These are phyloP conservation scores for Xerophyta viscosa DNA, from an alignment of 106 monocot species.

Conservation along the genomic window DNA sequence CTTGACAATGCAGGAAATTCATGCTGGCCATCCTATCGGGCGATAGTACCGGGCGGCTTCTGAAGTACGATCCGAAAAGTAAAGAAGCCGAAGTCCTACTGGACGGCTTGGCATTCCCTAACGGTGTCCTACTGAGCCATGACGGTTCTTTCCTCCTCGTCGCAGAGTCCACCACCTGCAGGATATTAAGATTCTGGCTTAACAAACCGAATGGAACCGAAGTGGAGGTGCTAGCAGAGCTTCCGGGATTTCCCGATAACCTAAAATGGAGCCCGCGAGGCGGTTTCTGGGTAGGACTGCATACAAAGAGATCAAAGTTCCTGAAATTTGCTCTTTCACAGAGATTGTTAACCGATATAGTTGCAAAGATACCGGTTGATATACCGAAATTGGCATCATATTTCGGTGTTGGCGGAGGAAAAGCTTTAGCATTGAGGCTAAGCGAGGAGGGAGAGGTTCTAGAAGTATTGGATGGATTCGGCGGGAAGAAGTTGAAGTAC, in stretches of 20 bases:
- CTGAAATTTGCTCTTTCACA: constrained; percentile 14
- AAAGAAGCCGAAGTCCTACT: constrained; percentile 34
- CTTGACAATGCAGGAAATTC: constrained; percentile 37
- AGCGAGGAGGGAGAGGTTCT: constrained; percentile 35
- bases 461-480: constrained; percentile 16
- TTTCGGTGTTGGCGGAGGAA: constrained; percentile 1
- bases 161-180: constrained; percentile 39
- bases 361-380: neutral
- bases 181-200: constrained; percentile 50
- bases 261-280: constrained; percentile 51
- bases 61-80: constrained; percentile 45
- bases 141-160: constrained; percentile 45
- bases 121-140: constrained; percentile 46
- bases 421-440: constrained; percentile 36
- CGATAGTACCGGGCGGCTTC: constrained; percentile 56
- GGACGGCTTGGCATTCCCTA: constrained; percentile 38
- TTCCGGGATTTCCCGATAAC: constrained; percentile 70
- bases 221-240: constrained; percentile 28
- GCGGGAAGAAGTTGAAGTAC: constrained; percentile 7
- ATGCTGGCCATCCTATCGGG: constrained; percentile 24
- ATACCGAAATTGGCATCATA: constrained; percentile 1
- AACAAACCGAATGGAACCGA: neutral
- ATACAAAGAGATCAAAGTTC: constrained; percentile 20
- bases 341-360: constrained; percentile 8
- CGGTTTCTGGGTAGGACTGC: constrained; percentile 61